Evolutionary conservation across 2,329 filamentous ascomycete species (phyloP), one percentile per base, ranked within the genome.

Genomic region (Neopestalotiopsis sp.): DNA sequence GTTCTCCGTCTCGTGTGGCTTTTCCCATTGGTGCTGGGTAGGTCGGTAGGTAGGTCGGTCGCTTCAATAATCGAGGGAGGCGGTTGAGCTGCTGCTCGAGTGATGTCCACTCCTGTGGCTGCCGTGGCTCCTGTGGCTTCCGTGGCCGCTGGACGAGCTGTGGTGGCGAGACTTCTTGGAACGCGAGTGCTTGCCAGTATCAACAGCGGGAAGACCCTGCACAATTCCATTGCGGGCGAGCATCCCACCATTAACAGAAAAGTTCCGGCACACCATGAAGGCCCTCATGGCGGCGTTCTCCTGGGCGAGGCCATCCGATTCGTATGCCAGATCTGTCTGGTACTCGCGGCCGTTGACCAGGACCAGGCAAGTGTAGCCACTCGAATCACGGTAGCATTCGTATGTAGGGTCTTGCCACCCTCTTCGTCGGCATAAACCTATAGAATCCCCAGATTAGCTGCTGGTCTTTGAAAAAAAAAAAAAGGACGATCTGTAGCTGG

Each of bases 201-300:
- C 83, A 73, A 85, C 84, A 68, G 84, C 87, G 14, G 89, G 89
- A 49, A 91, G 84, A 64, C 89, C 89, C 80, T 91, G 89, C 71
- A 91, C 89, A 71, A 91, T 90, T 58, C 89, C 89, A 76, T 91
- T 91, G 72, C 89, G 87, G 71, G 89, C 89, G 72, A 91, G 84
- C 94, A 97, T 97, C 79, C 95, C 95, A 76, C 97, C 94, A 79
- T 97, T 98, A 81, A 97, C 93, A 68, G 94, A 97, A 83, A 98
- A 98, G 86, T 97, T 97, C 72, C 94, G 92, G 86, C 95, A 98
- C 74, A 98, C 96, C 90, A 97, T 95, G 82, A 97, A 98, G 69
- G 95, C 95, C 71, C 94, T 92, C 89, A 97, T 97, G 70, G 95
- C 95, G 32, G 95, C 95, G 76, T 95, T 96, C 81, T 98, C 95